Evolutionary conservation across 345 rosid species (phyloP).

Genomic region (Gossypium australe): DNA sequence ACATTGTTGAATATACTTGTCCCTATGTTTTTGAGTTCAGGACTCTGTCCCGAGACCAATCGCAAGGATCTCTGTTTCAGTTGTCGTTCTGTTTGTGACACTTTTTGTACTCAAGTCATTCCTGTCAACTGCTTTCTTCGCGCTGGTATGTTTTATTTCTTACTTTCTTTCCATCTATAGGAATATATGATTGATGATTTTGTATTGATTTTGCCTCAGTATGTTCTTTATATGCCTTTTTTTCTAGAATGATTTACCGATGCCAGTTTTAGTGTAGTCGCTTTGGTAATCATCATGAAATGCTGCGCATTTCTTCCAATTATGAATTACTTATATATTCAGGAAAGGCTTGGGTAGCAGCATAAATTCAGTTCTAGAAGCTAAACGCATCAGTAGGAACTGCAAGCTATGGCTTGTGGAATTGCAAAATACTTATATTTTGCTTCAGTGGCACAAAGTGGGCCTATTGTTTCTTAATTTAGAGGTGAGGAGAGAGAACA

Average conservation of each 20-base stretch:
- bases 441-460: not conserved
- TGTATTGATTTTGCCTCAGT: not conserved
- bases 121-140: slow-evolving; percentile 77
- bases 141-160: slow-evolving; percentile 44
- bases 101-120: slow-evolving; percentile 62
- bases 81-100: slow-evolving; percentile 39
- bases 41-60: slow-evolving; percentile 57
- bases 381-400: not conserved
- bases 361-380: not conserved
- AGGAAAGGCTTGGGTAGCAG: not conserved
- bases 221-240: not conserved
- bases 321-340: not conserved
- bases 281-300: not conserved
- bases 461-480: not conserved
- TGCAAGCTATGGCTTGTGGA: not conserved
- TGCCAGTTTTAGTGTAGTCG: not conserved
- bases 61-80: slow-evolving; percentile 50
- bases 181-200: not conserved
- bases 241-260: not conserved
- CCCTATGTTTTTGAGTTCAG: slow-evolving; percentile 25
- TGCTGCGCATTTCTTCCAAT: not conserved
- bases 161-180: not conserved
- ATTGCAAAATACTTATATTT: not conserved
- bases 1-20: not conserved
- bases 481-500: not conserved